Base-by-base conservation (phyloP, 768 basidiomycete species). In the Xerocomellus intermedius region DNA sequence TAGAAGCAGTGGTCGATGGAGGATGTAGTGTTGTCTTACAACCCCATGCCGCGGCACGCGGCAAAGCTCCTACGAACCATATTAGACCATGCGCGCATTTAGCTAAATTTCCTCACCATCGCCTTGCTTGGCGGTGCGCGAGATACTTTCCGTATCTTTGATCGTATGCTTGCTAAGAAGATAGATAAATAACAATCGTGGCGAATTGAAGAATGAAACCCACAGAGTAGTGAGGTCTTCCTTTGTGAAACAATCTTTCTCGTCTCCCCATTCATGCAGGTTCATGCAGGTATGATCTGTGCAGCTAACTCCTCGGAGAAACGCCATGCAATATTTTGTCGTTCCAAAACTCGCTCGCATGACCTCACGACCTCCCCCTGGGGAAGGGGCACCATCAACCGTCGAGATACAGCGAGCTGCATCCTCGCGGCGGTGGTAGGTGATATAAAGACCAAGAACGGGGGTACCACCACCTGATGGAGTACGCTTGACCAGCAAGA, bases 181-280 rank as follows among this genome's bases (percentile, higher is more conserved):
- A 54, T 1, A 54, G 45, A 30, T 61, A 2, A 55, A 47, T 42
- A 33, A 50, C 14, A 28, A 7, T 28, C 28, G 52, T 16, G 43
- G 32, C 49, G 57, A 33, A 43, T 14, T 22, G 22, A 54, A 22
- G 38, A 57, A 59, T 50, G 52, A 56, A 42, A 79, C 84, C 44
- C 67, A 96, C 94, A 95, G 74, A 1, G 94, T 96, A 24, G 93
- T 89, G 54, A 96, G 76, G 72, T 98, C 96, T 69, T 98, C 94
- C 74, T 95, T 95, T 1, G 95, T 94, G 68, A 97, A 95, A 65
- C 92, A 95, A 71, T 99, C 97, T 52, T 93, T 90, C 73, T 98
- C 96, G 57, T 98, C 97, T 33, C 95, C 97, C 92, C 94, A 97
- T 70, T 98, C 97, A 68, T 99, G 97, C 42, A 95, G 75, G 69